Conservation (phyloP, 164 flowering plant genomes). For the Brasenia schreberi region DNA sequence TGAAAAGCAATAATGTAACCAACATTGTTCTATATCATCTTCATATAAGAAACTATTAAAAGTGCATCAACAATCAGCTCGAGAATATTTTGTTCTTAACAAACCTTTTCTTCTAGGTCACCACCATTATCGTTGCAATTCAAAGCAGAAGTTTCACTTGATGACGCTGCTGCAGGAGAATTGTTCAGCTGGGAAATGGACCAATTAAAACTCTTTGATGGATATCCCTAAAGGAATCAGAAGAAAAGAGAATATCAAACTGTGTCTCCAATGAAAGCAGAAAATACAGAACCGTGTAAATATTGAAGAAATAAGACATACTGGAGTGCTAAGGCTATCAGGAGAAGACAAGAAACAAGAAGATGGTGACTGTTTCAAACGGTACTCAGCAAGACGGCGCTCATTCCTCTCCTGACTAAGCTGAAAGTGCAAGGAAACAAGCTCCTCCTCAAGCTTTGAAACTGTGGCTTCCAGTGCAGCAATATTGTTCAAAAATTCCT, state of each 20-base stretch:
- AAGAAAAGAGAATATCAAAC: background rate
- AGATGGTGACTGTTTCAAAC: conserved; percentile 27
- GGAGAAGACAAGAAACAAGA: conserved; percentile 14
- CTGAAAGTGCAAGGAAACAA: conserved; percentile 48
- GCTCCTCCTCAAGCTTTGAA: conserved; percentile 51
- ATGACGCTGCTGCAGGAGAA: background rate
- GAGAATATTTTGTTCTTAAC: background rate
- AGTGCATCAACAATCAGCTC: too few relatives aligned
- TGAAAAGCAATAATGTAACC: too few relatives aligned
- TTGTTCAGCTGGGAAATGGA: background rate
- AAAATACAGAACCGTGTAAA: background rate
- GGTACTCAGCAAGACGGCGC: conserved; percentile 54
- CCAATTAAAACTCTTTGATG: background rate
- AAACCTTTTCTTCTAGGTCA: background rate
- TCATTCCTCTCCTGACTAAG: conserved; percentile 81
- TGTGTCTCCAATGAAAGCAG: background rate
- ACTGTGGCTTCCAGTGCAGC: conserved; percentile 42
- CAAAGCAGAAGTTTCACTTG: background rate
- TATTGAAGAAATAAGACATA: conserved; percentile 4
- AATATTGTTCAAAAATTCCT: conserved; percentile 45
- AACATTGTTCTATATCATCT: too few relatives aligned
- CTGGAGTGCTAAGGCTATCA: conserved; percentile 7
- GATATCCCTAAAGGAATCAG: background rate
- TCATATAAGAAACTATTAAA: too few relatives aligned
- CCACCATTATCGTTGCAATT: background rate